Base-by-base conservation (phyloP, 2,329 filamentous ascomycete genomes). In the Phoma sp. region DNA sequence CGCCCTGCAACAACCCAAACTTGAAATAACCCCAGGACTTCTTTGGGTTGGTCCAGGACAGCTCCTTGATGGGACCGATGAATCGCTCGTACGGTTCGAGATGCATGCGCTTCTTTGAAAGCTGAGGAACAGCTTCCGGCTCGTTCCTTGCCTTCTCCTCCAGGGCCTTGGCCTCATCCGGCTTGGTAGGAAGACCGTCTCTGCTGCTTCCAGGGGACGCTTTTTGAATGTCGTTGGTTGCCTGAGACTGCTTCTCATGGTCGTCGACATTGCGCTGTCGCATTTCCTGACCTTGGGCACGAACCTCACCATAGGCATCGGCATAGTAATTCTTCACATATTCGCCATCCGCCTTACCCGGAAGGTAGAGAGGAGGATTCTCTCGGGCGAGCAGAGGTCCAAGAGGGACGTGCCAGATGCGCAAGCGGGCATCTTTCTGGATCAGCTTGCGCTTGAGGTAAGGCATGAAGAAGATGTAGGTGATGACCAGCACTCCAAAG, bases 261-360 rank as follows among this genome's bases (percentile, higher is more conserved):
- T 59, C 43, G 2, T 54, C 42, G 27, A 25, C 23, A 23, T 60
- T 62, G 18, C 58, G 47, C 27, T 57, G 52, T 32, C 49, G 48
- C 22, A 58, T 9, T 25, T 56, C 52, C n/a, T 60, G 52, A 14
- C 59, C 59, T 22, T 63, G 58, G 14, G 65, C 66, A 23, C 50
- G 60, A 18, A 68, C 65, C 38, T 66, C 55, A 18, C 66, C 67
- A 35, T 64, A 62, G 24, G 64, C 61, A 41, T 70, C 65, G 18
- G 70, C 71, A 58, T 79, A 79, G 66, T 78, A 78, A 67, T 73
- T 73, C 25, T 61, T 74, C 32, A 79, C 72, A 43, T 71, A 64
- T 10, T 69, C 59, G 40, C 57, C 57, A 10, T 78, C 65, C 4
- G 68, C 67, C 39, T 74, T 72, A 44, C 67, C 74, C 7, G 77